Evolutionary conservation across 495 filamentous ascomycete genomes (phyloP).

Genomic region (Sphaerosporella brunnea): DNA sequence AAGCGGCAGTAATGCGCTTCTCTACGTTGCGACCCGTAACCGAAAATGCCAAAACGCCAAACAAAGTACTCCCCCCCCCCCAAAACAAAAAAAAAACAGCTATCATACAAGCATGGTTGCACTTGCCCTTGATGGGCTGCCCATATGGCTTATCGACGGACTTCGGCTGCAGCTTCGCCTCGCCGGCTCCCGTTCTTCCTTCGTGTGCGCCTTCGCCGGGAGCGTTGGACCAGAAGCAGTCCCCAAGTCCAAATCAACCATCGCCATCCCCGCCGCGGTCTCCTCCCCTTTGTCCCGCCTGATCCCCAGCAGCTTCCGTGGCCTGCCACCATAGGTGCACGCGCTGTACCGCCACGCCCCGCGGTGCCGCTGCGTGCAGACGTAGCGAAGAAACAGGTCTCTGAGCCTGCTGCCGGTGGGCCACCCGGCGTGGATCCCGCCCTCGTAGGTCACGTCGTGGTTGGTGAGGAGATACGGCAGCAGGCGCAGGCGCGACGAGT

Average conservation of each 20-base stretch:
- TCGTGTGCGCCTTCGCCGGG: not conserved
- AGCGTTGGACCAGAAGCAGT: not conserved
- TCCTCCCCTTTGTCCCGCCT: not conserved
- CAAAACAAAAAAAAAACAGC: too few relatives aligned
- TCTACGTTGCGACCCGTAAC: too few relatives aligned
- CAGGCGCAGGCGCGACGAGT: constrained; percentile 11
- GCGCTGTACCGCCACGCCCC: constrained; percentile 19
- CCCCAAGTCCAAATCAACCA: not conserved
- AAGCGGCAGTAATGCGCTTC: too few relatives aligned
- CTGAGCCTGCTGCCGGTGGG: constrained; percentile 9
- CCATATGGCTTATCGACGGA: too few relatives aligned
- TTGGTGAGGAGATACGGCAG: constrained; percentile 21
- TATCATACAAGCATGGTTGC: too few relatives aligned
- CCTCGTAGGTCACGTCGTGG: constrained; percentile 21
- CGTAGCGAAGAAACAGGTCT: constrained; percentile 17
- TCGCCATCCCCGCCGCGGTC: not conserved
- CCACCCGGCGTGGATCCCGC: constrained; percentile 21
- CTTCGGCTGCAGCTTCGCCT: too few relatives aligned
- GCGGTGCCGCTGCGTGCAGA: constrained; percentile 17
- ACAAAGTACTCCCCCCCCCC: too few relatives aligned
- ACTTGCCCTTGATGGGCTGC: too few relatives aligned
- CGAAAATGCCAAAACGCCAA: too few relatives aligned
- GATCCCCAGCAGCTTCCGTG: constrained; percentile 14
- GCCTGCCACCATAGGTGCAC: constrained; percentile 12
- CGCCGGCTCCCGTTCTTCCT: too few relatives aligned